Base-by-base conservation (phyloP, 257 asterid species). In the Anisodus acutangulus region DNA sequence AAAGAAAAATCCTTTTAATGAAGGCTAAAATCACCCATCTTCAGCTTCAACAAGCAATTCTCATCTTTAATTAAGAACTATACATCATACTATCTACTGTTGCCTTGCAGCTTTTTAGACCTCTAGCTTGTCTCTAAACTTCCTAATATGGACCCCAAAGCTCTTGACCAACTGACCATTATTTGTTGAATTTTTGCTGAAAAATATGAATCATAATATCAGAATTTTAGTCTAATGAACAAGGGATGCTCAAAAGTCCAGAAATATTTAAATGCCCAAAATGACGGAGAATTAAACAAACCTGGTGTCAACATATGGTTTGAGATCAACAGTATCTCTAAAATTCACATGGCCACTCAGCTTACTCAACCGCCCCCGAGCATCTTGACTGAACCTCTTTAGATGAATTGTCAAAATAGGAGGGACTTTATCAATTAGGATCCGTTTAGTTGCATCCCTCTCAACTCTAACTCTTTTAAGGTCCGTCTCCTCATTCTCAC, bases 371-470 rank as follows among this genome's bases (percentile, higher is more conserved):
- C 97, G 94, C 35, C 98, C 98, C 78, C 95, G 91, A 78, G 92
- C 91, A 88, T 96, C 98, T 84, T 93, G 99, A 89, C 92, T 84
- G 85, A 96, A 96, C 89, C 99, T 91, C 91, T 96, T 96, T 69
- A 96, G 88, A 83, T 93, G 98, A 84, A 96, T 88, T 16, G 99
- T 92, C 87, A 96, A 89, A 87, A 94, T 83, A 39, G 92, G 86
- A 83, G 99, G 98, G 83, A 92, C 93, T 83, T 88, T 91, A 84
- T 85, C 87, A 66, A 96, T 90, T 78, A 92, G 93, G 81, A 92
- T 82, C 88, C 90, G 90, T 90, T 92, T 96, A 45, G 91, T 92
- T 69, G 99, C 99, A 85, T 94, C 99, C 88, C 99, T 94, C 87
- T 87, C 89, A 88, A 90, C 98, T 87, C 92, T 92, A 89, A 93